These are phyloP conservation scores for Trichosporon coremiiforme DNA, from an alignment of 1,284 basidiomycete species.

Conservation along the genomic window DNA sequence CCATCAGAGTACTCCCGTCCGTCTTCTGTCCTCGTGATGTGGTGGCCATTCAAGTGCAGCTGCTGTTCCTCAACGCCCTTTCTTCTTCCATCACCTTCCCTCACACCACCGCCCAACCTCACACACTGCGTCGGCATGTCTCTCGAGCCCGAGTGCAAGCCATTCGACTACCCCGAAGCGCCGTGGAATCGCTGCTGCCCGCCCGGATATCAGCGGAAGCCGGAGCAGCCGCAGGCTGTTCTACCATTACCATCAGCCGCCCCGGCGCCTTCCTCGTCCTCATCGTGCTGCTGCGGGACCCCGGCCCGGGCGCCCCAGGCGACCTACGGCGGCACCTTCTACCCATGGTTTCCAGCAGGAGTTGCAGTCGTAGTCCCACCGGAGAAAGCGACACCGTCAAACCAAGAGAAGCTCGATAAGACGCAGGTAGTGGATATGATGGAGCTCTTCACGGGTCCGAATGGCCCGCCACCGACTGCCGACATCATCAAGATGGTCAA, in stretches of 20 bases:
- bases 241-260: not conserved
- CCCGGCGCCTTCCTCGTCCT: not conserved
- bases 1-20: not conserved
- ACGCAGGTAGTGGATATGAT: not conserved
- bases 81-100: not conserved
- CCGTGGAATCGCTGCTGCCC: not conserved
- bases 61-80: not conserved
- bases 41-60: not conserved
- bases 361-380: not conserved
- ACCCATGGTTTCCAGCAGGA: not conserved
- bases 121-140: not conserved
- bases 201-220: not conserved
- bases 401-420: not conserved
- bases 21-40: not conserved
- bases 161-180: slow-evolving; percentile 3
- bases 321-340: not conserved
- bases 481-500: not conserved
- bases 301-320: not conserved
- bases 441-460: not conserved
- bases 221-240: not conserved
- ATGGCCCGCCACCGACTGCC: not conserved
- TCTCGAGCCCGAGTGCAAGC: not conserved
- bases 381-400: not conserved
- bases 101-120: not conserved
- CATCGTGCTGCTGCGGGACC: not conserved